A percentile compares a stretch with the other conserved stretches of the same genome.
These are phyloP conservation scores for Dictyostelium firmibasis DNA, from an alignment of 78 protist genomes.

Conservation along the genomic window DNA sequence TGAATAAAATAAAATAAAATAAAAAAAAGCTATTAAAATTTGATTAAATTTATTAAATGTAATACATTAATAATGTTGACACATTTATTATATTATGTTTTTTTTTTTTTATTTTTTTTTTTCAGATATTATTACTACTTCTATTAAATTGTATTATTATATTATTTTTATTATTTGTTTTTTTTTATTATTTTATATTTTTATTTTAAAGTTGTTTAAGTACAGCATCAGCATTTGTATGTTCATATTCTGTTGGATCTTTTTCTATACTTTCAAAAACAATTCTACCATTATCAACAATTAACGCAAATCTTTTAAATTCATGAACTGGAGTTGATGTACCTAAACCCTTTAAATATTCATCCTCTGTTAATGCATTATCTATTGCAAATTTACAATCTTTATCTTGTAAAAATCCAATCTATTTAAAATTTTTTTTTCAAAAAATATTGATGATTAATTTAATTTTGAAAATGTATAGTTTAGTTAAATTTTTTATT, in stretches of 20 bases:
- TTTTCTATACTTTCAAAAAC: constrained; percentile 49
- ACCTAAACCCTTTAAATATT: not conserved
- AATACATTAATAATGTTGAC: not conserved
- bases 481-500: too few species aligned
- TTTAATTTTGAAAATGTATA: too few species aligned
- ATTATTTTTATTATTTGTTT: not conserved
- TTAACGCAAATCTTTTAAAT: constrained; percentile 49
- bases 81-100: not conserved
- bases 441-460: too few species aligned
- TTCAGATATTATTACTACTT: not conserved
- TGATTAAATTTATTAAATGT: not conserved
- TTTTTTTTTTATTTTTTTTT: too few species aligned
- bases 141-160: not conserved
- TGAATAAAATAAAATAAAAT: too few species aligned
- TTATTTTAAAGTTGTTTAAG: constrained; percentile 1
- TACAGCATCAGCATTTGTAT: constrained; percentile 5
- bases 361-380: not conserved
- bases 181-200: not conserved
- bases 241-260: not conserved
- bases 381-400: constrained; percentile 16
- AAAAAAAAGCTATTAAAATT: too few species aligned
- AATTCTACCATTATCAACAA: constrained; percentile 48
- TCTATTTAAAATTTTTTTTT: not conserved
- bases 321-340: not conserved
- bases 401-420: constrained; percentile 20